phyloP scores from a whole-genome alignment of 2,329 filamentous ascomycete genomes.

The Aspergillus viridinutans region DNA sequence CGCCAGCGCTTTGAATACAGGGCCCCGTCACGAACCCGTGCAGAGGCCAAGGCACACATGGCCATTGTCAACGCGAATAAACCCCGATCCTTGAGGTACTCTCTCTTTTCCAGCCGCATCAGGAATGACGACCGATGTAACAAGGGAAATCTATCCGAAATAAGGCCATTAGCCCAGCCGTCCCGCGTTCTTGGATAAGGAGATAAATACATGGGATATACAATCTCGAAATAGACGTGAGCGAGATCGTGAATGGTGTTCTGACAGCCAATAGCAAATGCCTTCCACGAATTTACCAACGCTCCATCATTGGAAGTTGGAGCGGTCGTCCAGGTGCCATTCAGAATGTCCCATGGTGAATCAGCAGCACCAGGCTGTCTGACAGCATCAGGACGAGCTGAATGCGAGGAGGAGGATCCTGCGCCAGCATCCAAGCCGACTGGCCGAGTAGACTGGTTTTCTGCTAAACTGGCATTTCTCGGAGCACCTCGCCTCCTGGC shows the following conservation, averaged over 20 bases:
- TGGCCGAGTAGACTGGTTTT: not conserved
- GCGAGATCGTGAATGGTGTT: not conserved
- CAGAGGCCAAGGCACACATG: not conserved
- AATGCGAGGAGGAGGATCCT: not conserved
- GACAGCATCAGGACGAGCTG: not conserved
- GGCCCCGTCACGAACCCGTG: not conserved
- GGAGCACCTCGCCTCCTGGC: not conserved
- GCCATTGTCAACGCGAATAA: not conserved
- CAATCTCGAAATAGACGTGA: not conserved
- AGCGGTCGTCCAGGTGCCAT: not conserved
- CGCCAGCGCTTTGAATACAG: not conserved
- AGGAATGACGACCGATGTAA: not conserved
- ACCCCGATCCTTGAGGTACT: not conserved
- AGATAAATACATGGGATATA: not conserved
- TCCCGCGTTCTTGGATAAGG: not conserved
- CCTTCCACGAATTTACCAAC: not conserved
- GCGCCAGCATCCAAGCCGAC: not conserved
- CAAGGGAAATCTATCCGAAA: not conserved
- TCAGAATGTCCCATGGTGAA: not conserved
- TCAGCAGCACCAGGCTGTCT: not conserved
- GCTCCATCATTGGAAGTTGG: not conserved
- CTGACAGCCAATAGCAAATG: not conserved
- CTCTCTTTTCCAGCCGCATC: not conserved
- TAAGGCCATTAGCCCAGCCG: not conserved
- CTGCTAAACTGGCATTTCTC: not conserved